Evolutionary conservation across 345 rosid genomes (phyloP).

Genomic region (Toxicodendron radicans): DNA sequence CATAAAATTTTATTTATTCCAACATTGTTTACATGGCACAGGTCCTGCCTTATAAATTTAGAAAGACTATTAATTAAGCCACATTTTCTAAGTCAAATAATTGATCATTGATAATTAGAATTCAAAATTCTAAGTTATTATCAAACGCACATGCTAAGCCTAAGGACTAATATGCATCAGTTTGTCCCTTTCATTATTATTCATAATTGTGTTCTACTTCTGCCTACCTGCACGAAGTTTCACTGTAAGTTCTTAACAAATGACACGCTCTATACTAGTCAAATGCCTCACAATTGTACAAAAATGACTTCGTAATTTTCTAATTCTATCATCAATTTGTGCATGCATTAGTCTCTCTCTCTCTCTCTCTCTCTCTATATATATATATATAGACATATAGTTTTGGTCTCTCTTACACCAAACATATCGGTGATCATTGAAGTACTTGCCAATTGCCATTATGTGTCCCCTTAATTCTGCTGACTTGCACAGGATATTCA

Average conservation of each 20-base stretch:
- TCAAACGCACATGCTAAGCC: background rate
- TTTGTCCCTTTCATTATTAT: background rate
- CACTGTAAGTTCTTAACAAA: background rate
- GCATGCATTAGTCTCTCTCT: no score
- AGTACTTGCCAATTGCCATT: no score
- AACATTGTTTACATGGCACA: background rate
- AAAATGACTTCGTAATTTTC: no score
- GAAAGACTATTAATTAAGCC: background rate
- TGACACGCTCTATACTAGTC: background rate
- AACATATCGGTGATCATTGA: no score
- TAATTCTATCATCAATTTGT: no score
- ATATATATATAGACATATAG: no score
- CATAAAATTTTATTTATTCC: background rate
- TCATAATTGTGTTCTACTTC: background rate
- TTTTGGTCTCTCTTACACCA: no score
- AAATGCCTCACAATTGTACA: background rate
- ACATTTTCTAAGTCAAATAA: background rate
- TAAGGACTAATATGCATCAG: background rate
- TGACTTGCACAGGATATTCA: constrained; percentile 64
- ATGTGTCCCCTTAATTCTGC: constrained; percentile 42
- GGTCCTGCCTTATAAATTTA: background rate
- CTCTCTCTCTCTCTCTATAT: no score
- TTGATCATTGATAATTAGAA: background rate
- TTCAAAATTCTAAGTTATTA: background rate
- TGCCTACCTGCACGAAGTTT: background rate